Base-by-base conservation (phyloP, 1,284 basidiomycete genomes). In the Hypsizygus ulmarius region DNA sequence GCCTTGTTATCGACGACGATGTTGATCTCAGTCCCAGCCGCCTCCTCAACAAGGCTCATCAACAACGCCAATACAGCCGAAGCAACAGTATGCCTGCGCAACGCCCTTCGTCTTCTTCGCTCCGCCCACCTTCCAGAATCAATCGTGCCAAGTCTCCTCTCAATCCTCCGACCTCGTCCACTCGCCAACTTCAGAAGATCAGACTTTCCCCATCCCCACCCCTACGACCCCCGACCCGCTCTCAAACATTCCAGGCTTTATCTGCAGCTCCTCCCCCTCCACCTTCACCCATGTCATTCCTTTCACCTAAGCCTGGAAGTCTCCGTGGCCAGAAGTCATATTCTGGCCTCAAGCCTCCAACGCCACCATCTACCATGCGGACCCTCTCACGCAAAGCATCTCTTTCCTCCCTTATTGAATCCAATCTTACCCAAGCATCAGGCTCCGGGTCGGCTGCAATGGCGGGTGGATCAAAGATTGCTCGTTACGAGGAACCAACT, bases 301-400 rank as follows among this genome's bases (percentile, higher is more conserved):
- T 86, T 51, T 67, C 79, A 21, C 72, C 78, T 37, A 89, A 87
- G 63, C 78, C 83, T 48, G 80, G 77, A 43, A 83, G 81, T 63
- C 76, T 90, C 50, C 82, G 87, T 35, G 81, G 81, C 18, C 87
- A 90, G 71, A 90, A 89, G 59, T 90, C 87, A 5, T 84, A 87
- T 62, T 81, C 84, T 12, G 85, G 81, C 34, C 74, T 90, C 43
- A 89, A 90, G 61, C 81, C 84, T 3, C 75, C 79, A 15, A 82
- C 82, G 5, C 82, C 85, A 36, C 77, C 85, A 18, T 64, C 78
- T 28, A 74, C 73, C 21, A 65, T 78, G 43, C 78, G 82, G 35
- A 79, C 74, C 54, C 71, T 89, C 39, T 72, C 78, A 33, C 79
- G 87, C 55, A 89, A 90, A 66, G 86, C 86, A 8, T 90, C 87